A percentile compares a stretch with the other conserved stretches of the same genome.
These are phyloP conservation scores for Aureobasidium sp. DNA, from an alignment of 2,329 filamentous ascomycete species.

Conservation along the genomic window DNA sequence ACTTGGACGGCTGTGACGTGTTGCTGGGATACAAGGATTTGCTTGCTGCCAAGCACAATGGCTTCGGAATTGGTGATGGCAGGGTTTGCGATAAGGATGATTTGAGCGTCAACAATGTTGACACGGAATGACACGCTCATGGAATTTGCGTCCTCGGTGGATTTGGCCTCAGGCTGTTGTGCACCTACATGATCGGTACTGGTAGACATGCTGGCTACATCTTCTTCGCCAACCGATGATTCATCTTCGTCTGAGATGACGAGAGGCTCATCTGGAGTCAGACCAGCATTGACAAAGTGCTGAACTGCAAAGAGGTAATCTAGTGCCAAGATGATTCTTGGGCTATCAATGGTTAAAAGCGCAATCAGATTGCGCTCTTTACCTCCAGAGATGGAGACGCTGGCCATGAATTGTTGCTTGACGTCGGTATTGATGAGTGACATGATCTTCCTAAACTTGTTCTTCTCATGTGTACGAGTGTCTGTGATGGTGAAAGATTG, in stretches of 20 bases:
- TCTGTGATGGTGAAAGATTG: conserved; percentile 93
- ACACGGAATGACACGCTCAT: conserved; percentile 82
- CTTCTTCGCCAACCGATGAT: conserved; percentile 37
- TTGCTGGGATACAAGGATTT: conserved; percentile 86
- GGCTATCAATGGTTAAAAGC: conserved; percentile 90
- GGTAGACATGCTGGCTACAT: conserved; percentile 40
- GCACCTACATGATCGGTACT: conserved; percentile 23
- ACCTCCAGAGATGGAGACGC: conserved; percentile 83
- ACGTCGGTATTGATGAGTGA: conserved; percentile 89
- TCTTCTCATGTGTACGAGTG: conserved; percentile 78
- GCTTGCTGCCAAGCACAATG: conserved; percentile 89
- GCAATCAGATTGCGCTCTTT: conserved; percentile 76
- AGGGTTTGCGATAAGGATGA: conserved; percentile 94
- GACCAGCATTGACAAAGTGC: conserved; percentile 67
- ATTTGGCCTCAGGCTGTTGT: conserved; percentile 23
- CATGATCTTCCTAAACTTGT: conserved; percentile 98
- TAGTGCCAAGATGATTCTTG: conserved; percentile 86
- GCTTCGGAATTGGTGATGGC: conserved; percentile 85
- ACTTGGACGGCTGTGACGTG: conserved; percentile 91
- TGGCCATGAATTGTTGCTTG: conserved; percentile 95
- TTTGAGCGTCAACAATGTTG: conserved; percentile 91
- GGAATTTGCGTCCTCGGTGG: conserved; percentile 36
- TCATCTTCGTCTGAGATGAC: conserved; percentile 54
- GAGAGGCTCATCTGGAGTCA: conserved; percentile 50
- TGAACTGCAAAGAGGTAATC: conserved; percentile 93